phyloP scores from a whole-genome alignment of 2,329 filamentous ascomycete species.

The Furcasterigmium furcatum region DNA sequence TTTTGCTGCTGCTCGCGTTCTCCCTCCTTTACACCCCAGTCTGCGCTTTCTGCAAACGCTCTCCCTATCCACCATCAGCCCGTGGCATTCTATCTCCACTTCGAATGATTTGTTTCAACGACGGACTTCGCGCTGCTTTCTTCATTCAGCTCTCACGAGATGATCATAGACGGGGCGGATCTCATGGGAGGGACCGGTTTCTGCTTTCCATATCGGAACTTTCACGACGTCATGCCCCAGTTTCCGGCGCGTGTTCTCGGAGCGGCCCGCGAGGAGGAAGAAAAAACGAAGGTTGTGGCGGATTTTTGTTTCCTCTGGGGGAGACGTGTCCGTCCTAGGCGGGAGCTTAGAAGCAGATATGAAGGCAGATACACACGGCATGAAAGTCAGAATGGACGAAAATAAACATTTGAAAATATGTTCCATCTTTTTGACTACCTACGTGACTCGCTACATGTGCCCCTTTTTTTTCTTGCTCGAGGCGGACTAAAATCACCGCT shows the following conservation, averaged over 20 bases:
- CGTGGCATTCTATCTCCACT: background rate
- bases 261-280: no score
- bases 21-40: no score
- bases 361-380: no score
- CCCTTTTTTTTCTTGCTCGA: background rate
- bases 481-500: slow-evolving; percentile 36
- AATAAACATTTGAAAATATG: background rate
- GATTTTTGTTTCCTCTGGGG: no score
- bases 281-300: no score
- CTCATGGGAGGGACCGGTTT: background rate
- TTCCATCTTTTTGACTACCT: background rate
- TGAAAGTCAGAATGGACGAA: no score
- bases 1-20: no score
- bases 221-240: no score
- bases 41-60: background rate
- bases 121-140: background rate
- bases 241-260: no score
- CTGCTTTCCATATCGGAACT: background rate
- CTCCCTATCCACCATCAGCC: background rate
- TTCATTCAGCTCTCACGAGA: background rate
- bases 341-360: no score
- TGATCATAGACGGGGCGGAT: slow-evolving; percentile 1
- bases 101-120: background rate
- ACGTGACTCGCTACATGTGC: background rate
- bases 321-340: no score